These are phyloP conservation scores for Aspergillus sergii DNA, from an alignment of 2,329 filamentous ascomycete species.

Conservation along the genomic window DNA sequence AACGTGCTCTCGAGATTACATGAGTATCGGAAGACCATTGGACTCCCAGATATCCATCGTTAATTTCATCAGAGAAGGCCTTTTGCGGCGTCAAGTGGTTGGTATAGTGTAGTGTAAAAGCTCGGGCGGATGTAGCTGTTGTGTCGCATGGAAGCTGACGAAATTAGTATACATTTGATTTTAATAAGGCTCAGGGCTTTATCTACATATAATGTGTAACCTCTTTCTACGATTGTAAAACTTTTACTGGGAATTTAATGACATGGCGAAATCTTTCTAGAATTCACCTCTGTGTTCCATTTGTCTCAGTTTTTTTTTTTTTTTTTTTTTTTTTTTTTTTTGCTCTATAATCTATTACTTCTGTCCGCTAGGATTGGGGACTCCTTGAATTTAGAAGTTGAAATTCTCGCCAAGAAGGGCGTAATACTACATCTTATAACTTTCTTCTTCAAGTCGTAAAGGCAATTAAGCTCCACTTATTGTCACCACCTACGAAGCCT, in stretches of 20 bases:
- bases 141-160: not conserved
- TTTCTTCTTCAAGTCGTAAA: too few species aligned
- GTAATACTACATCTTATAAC: not conserved
- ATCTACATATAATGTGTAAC: not conserved
- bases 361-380: not conserved
- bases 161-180: not conserved
- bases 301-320: not conserved
- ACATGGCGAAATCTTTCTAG: not conserved
- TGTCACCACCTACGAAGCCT: too few species aligned
- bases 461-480: too few species aligned
- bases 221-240: too few species aligned
- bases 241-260: not conserved
- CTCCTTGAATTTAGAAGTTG: not conserved
- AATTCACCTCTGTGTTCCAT: not conserved
- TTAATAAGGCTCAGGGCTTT: not conserved
- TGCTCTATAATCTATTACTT: not conserved
- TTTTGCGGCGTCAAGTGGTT: not conserved
- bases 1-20: constrained; percentile 17
- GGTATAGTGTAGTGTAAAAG: not conserved
- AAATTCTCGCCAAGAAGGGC: not conserved
- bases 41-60: not conserved
- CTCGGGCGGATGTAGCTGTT: not conserved
- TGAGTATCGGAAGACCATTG: constrained; percentile 13
- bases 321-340: not conserved
- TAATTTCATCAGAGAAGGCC: rapidly evolving